Evolutionary conservation across 345 rosid genomes (phyloP), one percentile per base, ranked within the genome.

Genomic region (Ricinus communis): DNA sequence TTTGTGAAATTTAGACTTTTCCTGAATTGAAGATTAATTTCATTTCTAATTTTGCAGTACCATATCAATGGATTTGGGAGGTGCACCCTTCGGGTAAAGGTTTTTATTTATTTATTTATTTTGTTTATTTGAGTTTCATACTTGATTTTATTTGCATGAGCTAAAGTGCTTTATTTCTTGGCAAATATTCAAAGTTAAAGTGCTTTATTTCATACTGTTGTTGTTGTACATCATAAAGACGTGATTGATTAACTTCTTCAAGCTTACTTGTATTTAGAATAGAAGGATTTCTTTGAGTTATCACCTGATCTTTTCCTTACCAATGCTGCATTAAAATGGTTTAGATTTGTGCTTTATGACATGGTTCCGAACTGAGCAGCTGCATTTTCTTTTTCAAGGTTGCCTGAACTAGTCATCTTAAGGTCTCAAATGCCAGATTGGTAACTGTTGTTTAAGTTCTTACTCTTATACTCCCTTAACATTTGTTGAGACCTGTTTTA

Each of bases 51-150:
- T 73, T 73, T 83, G 85, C 90, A 93, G 98, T 73, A 90, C 98
- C 13, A 60, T 93, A 63, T 86, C 98, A 19, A 57, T 71, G 50
- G 94, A 93, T 21, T 71, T 88, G 73, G 82, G 86, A 28, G 98
- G 98, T 67, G 89, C 96, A 22, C 98, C 98, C 0, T 93, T 87
- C 46, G 98, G 98, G 96, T 93, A 80, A 77, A 61, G 55, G 14
- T 1, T 9, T 43, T 43, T n/a, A n/a, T n/a, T 58, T 45, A 56
- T 28, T 46, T 36, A 7, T 36, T n/a, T 8, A 0, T 60, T 68
- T 31, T 22, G 49, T 33, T 62, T 22, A 1, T 3, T 2, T 18
- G 21, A 68, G 54, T 12, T 38, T 47, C 28, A 55, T 28, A 22
- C 45, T 56, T n/a, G 8, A 19, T n/a, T 52, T 59, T 25, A 22